Percentiles rank a stretch among this genome's conserved stretches.
These are phyloP conservation scores for Claviceps purpurea DNA, from an alignment of 2,329 filamentous ascomycete species.

Conservation along the genomic window DNA sequence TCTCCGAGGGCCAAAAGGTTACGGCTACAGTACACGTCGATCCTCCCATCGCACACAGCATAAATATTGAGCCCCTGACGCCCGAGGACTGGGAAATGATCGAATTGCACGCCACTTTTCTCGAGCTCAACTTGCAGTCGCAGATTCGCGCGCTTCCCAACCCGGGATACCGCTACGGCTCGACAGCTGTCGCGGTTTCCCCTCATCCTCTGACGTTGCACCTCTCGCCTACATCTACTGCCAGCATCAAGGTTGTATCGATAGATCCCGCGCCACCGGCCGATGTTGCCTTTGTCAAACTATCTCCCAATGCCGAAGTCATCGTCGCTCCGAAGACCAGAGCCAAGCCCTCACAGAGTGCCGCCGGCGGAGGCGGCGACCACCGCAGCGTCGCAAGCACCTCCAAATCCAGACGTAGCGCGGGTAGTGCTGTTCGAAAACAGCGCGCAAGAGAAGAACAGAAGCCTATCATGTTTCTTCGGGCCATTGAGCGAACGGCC, in stretches of 20 bases:
- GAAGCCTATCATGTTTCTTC: conserved; percentile 58
- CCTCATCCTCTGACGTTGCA: conserved; percentile 81
- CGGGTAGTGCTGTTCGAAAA: conserved; percentile 55
- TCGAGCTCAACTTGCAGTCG: conserved; percentile 83
- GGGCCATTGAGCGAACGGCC: conserved; percentile 59
- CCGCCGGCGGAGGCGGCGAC: conserved; percentile 37
- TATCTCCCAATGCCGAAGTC: conserved; percentile 87
- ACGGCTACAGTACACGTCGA: conserved; percentile 65
- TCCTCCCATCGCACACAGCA: conserved; percentile 79
- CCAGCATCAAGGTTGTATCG: conserved; percentile 75
- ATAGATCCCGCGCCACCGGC: conserved; percentile 60
- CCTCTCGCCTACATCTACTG: conserved; percentile 87
- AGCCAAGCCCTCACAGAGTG: conserved; percentile 45
- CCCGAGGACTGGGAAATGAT: conserved; percentile 98
- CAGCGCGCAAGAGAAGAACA: conserved; percentile 48
- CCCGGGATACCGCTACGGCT: conserved; percentile 47
- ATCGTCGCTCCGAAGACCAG: conserved; percentile 92
- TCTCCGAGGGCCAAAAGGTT: conserved; percentile 73
- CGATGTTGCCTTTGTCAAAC: conserved; percentile 72
- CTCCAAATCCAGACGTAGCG: conserved; percentile 66
- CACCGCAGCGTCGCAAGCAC: conserved; percentile 69
- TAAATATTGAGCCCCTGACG: conserved; percentile 93
- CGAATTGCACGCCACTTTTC: conserved; percentile 87
- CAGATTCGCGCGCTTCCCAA: conserved; percentile 92
- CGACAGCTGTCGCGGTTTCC: conserved; percentile 35